Conservation (phyloP, 768 basidiomycete genomes). For the Hericium erinaceus region DNA sequence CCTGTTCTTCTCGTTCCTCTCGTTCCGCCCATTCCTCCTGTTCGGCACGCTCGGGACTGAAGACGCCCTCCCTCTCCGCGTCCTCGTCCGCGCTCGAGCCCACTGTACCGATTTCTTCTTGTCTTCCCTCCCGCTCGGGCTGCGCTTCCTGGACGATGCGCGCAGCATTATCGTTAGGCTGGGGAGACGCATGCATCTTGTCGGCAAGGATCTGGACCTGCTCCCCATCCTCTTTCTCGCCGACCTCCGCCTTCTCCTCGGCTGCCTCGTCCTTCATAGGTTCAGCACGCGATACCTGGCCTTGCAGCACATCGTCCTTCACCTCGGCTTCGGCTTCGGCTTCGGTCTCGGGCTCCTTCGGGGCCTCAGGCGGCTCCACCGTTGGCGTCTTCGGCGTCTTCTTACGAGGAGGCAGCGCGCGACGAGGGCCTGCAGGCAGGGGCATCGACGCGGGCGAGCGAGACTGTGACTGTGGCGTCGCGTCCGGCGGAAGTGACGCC, state of each 20-base stretch:
- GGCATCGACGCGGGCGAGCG: conserved; percentile 19
- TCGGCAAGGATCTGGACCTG: background rate
- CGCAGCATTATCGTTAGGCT: background rate
- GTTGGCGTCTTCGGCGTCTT: conserved; percentile 6
- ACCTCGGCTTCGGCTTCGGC: background rate
- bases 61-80: background rate
- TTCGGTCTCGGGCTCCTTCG: background rate
- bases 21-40: background rate
- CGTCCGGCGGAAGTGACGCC: background rate
- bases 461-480: conserved; percentile 3
- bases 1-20: background rate
- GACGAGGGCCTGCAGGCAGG: conserved; percentile 27
- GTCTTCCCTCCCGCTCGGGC: background rate
- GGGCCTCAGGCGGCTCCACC: background rate
- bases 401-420: conserved; percentile 26
- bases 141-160: background rate
- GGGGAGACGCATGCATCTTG: background rate
- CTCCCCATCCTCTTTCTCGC: background rate
- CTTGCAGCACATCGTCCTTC: too few relatives aligned
- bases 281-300: too few relatives aligned
- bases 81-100: conserved; percentile 5
- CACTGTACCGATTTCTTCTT: background rate
- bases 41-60: background rate
- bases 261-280: background rate
- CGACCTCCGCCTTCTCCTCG: background rate